Evolutionary conservation across 805 yeast species (phyloP), one percentile per base, ranked within the genome.

Genomic region (Sugiyamaella americana): DNA sequence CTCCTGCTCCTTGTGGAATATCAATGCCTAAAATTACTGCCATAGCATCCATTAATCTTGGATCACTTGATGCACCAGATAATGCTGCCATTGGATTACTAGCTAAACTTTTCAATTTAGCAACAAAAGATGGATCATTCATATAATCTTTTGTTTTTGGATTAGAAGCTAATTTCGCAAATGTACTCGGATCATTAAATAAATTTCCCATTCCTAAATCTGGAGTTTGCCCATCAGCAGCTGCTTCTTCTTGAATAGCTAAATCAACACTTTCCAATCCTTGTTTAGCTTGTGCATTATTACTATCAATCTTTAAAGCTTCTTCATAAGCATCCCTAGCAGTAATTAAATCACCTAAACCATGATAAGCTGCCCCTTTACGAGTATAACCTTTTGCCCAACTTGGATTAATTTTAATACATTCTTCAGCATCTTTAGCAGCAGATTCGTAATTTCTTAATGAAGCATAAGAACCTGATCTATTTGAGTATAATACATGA

Each of bases 351-450:
- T 85, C 76, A 16, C 87, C 87, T 50, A 84, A 70, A n/a, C 98
- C 98, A 59, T 74, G 82, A 42, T 82, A 79, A 26, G 98, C 98
- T 54, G 97, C 89, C 50, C 87, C 99, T 32, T 84, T 84, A 67
- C 99, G 82, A 60, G 81, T 84, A 72, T 84, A 86, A 41, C 98
- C 98, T 68, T 93, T 93, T 19, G 96, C 88, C 98, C 98, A 93
- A 2, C 82, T 55, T 13, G 88, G 82, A 54, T 85, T 87, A 67
- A 88, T 80, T 58, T 78, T 75, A 45, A 84, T 80, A 68, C 96
- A 84, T 60, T 84, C 78, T 49, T 85, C 68, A 16, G 98, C 98
- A 65, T 93, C 98, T 40, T 73, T 70, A 50, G 87, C 71, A 2
- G 98, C 98, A 50, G 80, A 70, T 19, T 64, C 65, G 60, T 81